A percentile compares a stretch with the other conserved stretches of the same genome.
phyloP scores from a whole-genome alignment of 495 filamentous ascomycete species.

The Haplographium delicatum region DNA sequence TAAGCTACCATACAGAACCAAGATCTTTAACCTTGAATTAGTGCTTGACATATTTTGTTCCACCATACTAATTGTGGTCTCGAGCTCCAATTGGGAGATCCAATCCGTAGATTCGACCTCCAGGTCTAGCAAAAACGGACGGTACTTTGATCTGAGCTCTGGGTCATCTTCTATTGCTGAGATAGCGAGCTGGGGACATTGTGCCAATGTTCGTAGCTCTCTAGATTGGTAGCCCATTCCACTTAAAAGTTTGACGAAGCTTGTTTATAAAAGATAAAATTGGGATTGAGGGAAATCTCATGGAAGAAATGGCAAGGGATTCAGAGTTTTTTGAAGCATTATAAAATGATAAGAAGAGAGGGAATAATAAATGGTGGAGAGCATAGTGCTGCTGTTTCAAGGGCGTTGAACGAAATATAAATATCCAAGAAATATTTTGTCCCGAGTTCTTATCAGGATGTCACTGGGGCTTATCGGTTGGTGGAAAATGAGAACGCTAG shows the following conservation, averaged over 20 bases:
- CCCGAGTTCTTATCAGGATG: constrained; percentile 15
- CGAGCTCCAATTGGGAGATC: constrained; percentile 52
- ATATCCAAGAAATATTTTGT: too few species aligned
- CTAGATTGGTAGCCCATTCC: constrained; percentile 8
- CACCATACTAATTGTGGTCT: constrained; percentile 48
- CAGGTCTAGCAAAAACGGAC: constrained; percentile 50
- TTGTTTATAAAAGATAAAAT: not conserved
- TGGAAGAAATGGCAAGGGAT: too few species aligned
- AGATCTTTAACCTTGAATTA: constrained; percentile 48
- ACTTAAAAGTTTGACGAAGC: not conserved
- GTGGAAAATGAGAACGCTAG: too few species aligned
- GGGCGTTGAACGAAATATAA: too few species aligned
- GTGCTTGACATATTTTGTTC: constrained; percentile 36
- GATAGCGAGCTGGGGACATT: constrained; percentile 39
- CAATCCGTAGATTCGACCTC: constrained; percentile 40
- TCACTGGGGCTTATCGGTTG: constrained; percentile 14
- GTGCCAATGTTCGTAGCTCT: constrained; percentile 11
- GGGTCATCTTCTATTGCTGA: constrained; percentile 41
- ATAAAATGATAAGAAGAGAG: not conserved
- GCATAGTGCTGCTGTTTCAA: too few species aligned
- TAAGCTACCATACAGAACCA: constrained; percentile 61
- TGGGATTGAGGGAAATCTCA: constrained; percentile 4
- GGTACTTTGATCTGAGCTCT: constrained; percentile 44
- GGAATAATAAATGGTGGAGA: too few species aligned
- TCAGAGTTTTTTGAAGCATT: too few species aligned